A percentile compares a stretch with the other conserved stretches of the same genome.
These are phyloP conservation scores for Medicago truncatula DNA, from an alignment of 306 rosid genomes.

Conservation along the genomic window MtrunA17r5.0-ANR NC_053049.1:25282001-25282500, in stretches of 20 bases:
- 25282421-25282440: conserved; percentile 1
- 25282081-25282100: conserved; percentile 21
- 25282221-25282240: conserved; percentile 4
- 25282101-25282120: conserved; percentile 5
- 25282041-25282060: conserved; percentile 17
- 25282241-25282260: conserved; percentile 13
- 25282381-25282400: neutral
- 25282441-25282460: conserved; percentile 19
- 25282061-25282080: neutral
- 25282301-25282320: neutral
- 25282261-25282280: conserved; percentile 18
- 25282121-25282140: neutral
- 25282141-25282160: conserved; percentile 1
- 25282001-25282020: neutral
- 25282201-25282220: neutral
- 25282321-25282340: neutral
- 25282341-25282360: conserved; percentile 9
- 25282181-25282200: neutral
- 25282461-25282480: conserved; percentile 42
- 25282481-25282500: conserved; percentile 62
- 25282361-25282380: conserved; percentile 25
- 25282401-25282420: neutral
- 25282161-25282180: conserved; percentile 7
- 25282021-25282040: neutral
- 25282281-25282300: conserved; percentile 14